Conservation (phyloP, 2,329 filamentous ascomycete species). For the Pseudogymnoascus sp. region DNA sequence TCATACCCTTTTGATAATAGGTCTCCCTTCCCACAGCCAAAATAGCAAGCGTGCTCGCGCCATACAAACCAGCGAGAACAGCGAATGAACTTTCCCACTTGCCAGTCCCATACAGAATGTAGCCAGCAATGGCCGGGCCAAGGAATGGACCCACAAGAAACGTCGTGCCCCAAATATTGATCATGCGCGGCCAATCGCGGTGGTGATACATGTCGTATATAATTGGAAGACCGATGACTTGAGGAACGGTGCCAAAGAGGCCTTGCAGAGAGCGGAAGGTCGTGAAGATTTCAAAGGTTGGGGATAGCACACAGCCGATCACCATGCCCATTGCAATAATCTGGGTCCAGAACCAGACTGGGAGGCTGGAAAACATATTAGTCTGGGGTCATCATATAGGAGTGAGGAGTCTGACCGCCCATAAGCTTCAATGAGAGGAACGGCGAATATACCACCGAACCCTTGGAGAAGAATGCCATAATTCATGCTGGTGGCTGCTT, state of each 20-base stretch:
- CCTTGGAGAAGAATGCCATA: conserved; percentile 35
- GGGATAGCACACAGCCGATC: conserved; percentile 33
- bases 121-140: conserved; percentile 33
- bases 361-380: conserved; percentile 28
- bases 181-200: conserved; percentile 32
- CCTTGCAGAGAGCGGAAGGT: conserved; percentile 34
- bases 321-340: conserved; percentile 34
- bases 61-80: conserved; percentile 32
- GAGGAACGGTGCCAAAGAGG: conserved; percentile 33
- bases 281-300: conserved; percentile 34
- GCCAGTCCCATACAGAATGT: conserved; percentile 27
- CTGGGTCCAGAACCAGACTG: conserved; percentile 37
- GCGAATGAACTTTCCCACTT: conserved; percentile 31
- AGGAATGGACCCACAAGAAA: conserved; percentile 34
- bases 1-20: conserved; percentile 20
- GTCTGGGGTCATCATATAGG: background rate
- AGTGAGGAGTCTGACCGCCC: conserved; percentile 30
- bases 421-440: conserved; percentile 34
- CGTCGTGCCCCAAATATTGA: conserved; percentile 35
- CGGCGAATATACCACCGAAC: conserved; percentile 32
- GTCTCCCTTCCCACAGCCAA: conserved; percentile 32
- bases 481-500: conserved; percentile 34
- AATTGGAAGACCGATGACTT: conserved; percentile 35
- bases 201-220: conserved; percentile 34
- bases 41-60: conserved; percentile 29